Evolutionary conservation across 345 rosid genomes (phyloP), one percentile per base, ranked within the genome.

Genomic region (Salix udensis): DNA sequence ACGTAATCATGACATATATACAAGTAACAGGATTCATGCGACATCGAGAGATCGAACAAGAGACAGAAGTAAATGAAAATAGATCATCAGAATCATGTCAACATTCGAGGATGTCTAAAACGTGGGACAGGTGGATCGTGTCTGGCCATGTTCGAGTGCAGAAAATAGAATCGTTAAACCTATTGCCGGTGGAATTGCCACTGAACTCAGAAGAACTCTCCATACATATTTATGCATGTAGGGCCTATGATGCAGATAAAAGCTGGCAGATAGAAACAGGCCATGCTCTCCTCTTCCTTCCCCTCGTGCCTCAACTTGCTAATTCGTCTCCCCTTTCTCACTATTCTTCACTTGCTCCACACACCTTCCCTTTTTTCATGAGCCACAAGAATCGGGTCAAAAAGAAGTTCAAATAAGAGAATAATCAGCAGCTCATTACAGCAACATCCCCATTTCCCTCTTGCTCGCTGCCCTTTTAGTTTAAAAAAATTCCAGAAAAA

Each of bases 181-280:
- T 36, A 24, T 24, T 24, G 10, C 28, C 28, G 19, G 30, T 50
- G 77, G 65, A n/a, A 19, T 21, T 8, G 26, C 46, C 31, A 28
- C 28, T 12, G 8, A 4, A 13, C 11, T n/a, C 18, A 4, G n/a
- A 19, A 70, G 34, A 26, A 34, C 14, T 23, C 6, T 24, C 21
- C 65, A n/a, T 8, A 13, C 77, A 61, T 14, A 68, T 48, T 23
- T n/a, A 6, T 66, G 78, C 53, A 74, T 30, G 80, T 80, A 77
- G 85, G 86, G 40, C 78, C 77, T 62, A 15, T 26, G 68, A 62
- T 61, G 78, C 72, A 70, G 39, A 64, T 9, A 76, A 76, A 72
- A 79, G 85, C 80, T 75, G 87, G 78, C 85, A 85, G n/a, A 48
- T 62, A 76, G 53, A 76, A 83, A 76, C 84, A 79, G 46, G 78